Base-by-base conservation (phyloP, 805 yeast genomes). In the Yarrowia divulgata region DNA sequence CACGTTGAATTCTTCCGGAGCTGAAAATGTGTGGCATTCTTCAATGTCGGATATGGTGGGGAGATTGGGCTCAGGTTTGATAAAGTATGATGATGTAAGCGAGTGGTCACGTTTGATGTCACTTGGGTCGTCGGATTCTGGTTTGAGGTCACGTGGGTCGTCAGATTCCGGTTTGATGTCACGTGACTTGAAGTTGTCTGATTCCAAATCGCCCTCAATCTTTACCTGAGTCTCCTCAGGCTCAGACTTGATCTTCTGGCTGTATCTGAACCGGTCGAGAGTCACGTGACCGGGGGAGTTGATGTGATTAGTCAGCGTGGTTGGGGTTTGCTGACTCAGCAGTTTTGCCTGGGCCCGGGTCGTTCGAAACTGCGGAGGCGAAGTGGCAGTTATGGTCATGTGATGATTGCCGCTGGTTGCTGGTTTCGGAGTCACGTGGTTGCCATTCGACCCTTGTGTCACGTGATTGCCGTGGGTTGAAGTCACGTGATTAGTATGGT, bases 181-280 rank as follows among this genome's bases (percentile, higher is more conserved):
- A 37, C 35, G 42, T 14, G 50, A 46, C 4, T 23, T 2, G 29
- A 46, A 0, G 1, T 49, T 37, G 32, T 14, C n/a, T 49, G 54
- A 49, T 14, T 49, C 50, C 43, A 4, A 19, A 4, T 34, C 12
- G 8, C 6, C 23, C 23, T 23, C 32, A 16, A 23, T 43, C 23
- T 8, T 48, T 29, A 4, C 29, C 9, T 12, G 32, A 1, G 40
- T 2, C 32, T 52, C n/a, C 4, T 12, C 43, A 1, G 40, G 7
- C 32, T 52, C n/a, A 8, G 13, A 14, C n/a, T 52, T 34, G 29
- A 35, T 37, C 3, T 19, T 23, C 16, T 9, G 54, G 16, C 39
- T 18, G 58, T 18, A 52, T 32, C 40, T 18, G 37, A 57, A 57
- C 40, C 32, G 64, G 39, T 19, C 58, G n/a, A 52, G 58, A 29